Conservation (phyloP, 2,329 filamentous ascomycete genomes). For the Orbilia brochopaga region DNA sequence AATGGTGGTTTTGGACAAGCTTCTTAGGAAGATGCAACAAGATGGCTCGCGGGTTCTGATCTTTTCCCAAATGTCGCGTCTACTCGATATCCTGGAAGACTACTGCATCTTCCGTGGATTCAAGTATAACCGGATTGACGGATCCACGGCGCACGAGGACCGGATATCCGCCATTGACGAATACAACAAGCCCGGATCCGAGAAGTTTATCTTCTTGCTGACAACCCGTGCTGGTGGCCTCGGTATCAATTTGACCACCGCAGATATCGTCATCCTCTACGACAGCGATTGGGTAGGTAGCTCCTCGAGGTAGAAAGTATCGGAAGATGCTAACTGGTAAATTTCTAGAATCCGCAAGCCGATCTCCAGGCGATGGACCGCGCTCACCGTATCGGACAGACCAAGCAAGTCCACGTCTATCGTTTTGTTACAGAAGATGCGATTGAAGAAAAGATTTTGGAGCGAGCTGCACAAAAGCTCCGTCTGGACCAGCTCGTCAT, state of each 20-base stretch:
- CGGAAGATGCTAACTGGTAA: constrained; percentile 6
- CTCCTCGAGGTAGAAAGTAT: background rate
- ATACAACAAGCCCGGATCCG: constrained; percentile 93
- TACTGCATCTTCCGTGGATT: constrained; percentile 96
- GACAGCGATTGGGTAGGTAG: constrained; percentile 81
- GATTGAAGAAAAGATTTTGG: constrained; percentile 96
- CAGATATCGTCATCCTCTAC: constrained; percentile 94
- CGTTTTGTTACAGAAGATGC: constrained; percentile 97
- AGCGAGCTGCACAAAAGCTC: constrained; percentile 94
- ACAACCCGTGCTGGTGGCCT: constrained; percentile 94
- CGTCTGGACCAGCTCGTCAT: constrained; percentile 97
- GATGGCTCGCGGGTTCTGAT: constrained; percentile 96
- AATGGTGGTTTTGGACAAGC: constrained; percentile 94
- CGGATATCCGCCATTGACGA: constrained; percentile 97
- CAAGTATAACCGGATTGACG: constrained; percentile 97
- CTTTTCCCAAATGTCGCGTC: constrained; percentile 98
- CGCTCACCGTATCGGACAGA: constrained; percentile 97
- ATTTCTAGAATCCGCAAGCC: constrained; percentile 71
- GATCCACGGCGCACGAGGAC: constrained; percentile 94
- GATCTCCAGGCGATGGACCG: constrained; percentile 99
- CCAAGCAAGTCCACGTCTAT: constrained; percentile 96
- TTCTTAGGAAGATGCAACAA: constrained; percentile 79
- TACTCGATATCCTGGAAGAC: constrained; percentile 95
- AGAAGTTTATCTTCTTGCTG: constrained; percentile 94
- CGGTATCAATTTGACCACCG: constrained; percentile 93